Evolutionary conservation across 768 basidiomycete species (phyloP).

Genomic region (Mycena galericulata): DNA sequence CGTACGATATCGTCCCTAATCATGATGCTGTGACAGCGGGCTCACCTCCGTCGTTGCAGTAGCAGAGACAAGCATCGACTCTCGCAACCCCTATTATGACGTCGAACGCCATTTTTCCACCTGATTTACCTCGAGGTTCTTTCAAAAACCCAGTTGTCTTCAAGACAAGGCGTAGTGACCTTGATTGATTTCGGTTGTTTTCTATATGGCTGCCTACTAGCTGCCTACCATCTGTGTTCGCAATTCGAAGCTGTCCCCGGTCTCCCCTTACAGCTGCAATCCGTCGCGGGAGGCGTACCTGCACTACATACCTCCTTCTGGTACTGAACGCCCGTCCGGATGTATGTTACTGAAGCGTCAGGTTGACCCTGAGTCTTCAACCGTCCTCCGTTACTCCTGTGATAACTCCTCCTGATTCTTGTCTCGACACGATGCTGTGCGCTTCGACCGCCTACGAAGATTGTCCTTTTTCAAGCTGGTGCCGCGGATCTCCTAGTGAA

Average conservation of each 20-base stretch:
- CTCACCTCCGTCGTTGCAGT: neutral
- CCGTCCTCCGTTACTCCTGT: too few species aligned
- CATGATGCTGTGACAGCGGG: conserved; percentile 6
- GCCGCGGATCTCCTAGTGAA: conserved; percentile 16
- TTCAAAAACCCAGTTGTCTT: conserved; percentile 5
- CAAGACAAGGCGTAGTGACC: neutral
- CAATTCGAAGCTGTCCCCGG: conserved; percentile 19
- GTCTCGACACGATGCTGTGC: conserved; percentile 1
- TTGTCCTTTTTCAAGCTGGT: neutral
- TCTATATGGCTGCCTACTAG: neutral
- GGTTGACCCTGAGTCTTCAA: neutral
- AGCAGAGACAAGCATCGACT: neutral
- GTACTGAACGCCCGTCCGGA: neutral
- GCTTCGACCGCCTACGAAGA: neutral
- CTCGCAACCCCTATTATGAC: neutral
- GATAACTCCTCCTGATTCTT: neutral
- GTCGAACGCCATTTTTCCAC: too few species aligned
- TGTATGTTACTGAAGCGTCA: conserved; percentile 7
- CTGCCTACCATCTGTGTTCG: conserved; percentile 16
- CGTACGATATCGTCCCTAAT: conserved; percentile 24
- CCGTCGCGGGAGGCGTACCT: neutral
- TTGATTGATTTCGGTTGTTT: conserved; percentile 23
- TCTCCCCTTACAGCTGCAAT: conserved; percentile 14
- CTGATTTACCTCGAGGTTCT: neutral
- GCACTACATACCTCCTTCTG: conserved; percentile 13